A percentile compares a stretch with the other conserved stretches of the same genome.
These are phyloP conservation scores for Saccharomycopsis hybrid DNA, from an alignment of 1,139 yeast genomes.

Conservation along the genomic window DNA sequence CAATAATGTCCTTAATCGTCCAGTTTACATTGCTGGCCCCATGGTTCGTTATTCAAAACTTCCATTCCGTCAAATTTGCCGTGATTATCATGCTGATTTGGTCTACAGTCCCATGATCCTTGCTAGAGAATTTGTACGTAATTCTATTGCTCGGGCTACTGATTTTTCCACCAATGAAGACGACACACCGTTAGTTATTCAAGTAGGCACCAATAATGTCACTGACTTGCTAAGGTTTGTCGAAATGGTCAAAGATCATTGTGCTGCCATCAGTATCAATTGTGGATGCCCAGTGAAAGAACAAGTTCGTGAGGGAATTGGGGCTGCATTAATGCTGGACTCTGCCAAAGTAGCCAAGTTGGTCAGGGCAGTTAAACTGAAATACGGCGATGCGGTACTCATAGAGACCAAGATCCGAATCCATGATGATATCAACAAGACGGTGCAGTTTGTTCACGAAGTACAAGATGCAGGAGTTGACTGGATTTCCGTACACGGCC, in stretches of 20 bases:
- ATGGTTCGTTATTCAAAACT: conserved; percentile 96
- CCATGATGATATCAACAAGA: conserved; percentile 67
- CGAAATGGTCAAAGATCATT: conserved; percentile 82
- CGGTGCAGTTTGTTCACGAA: conserved; percentile 61
- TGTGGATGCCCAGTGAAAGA: conserved; percentile 98
- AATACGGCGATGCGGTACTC: conserved; percentile 57
- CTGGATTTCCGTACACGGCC: conserved; percentile 89
- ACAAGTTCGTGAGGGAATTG: conserved; percentile 92
- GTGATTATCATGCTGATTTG: conserved; percentile 71
- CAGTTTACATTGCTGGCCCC: conserved; percentile 84
- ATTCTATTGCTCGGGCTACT: conserved; percentile 68
- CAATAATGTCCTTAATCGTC: conserved; percentile 32
- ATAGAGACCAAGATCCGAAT: conserved; percentile 90
- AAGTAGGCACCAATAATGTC: conserved; percentile 85
- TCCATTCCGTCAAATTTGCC: conserved; percentile 77
- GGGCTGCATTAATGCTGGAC: conserved; percentile 87
- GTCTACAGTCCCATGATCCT: conserved; percentile 95
- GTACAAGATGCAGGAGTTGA: conserved; percentile 90
- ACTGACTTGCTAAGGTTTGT: conserved; percentile 79
- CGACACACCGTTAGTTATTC: conserved; percentile 76
- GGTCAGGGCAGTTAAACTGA: conserved; percentile 76
- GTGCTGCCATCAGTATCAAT: conserved; percentile 90
- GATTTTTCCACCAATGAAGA: conserved; percentile 74
- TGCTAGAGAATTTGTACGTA: conserved; percentile 90
- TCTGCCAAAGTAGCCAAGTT: conserved; percentile 75